A percentile compares a stretch with the other conserved stretches of the same genome.
Evolutionary conservation across 1,284 basidiomycete genomes (phyloP).

Genomic region (Porogramme epimiltina): DNA sequence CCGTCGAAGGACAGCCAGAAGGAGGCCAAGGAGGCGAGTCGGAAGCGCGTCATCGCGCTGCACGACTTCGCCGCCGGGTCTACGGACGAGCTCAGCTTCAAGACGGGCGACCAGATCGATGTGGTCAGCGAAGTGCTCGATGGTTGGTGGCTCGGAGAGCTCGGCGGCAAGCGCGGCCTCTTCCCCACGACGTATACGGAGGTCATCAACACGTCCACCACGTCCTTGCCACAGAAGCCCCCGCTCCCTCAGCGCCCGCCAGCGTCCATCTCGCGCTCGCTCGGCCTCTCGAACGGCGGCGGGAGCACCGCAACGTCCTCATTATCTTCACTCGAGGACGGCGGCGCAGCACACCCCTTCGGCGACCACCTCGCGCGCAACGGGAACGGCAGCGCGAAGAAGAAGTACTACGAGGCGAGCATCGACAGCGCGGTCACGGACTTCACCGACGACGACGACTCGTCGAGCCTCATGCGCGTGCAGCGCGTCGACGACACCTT

Average conservation of each 20-base stretch:
- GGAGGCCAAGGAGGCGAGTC: conserved; percentile 10
- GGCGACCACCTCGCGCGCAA: conserved; percentile 49
- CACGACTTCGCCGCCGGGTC: conserved; percentile 70
- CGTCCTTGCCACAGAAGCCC: conserved; percentile 27
- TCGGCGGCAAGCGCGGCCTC: conserved; percentile 66
- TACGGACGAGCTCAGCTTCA: conserved; percentile 77
- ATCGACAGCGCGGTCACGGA: conserved; percentile 22
- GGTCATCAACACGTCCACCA: conserved; percentile 35
- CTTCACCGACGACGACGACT: conserved; percentile 18
- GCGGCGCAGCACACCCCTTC: conserved; percentile 40
- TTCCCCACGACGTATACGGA: conserved; percentile 80
- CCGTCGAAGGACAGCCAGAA: conserved; percentile 43
- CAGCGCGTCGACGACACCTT: conserved; percentile 18
- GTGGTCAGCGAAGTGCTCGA: conserved; percentile 78
- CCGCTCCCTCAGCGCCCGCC: conserved; percentile 31
- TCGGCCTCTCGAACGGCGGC: conserved; percentile 11
- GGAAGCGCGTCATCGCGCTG: conserved; percentile 65
- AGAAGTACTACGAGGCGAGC: conserved; percentile 29
- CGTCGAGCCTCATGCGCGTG: conserved; percentile 17
- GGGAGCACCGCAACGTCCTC: conserved; percentile 15
- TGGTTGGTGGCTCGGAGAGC: conserved; percentile 86
- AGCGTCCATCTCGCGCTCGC: conserved; percentile 14
- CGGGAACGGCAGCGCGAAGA: conserved; percentile 25
- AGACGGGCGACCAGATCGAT: conserved; percentile 69
- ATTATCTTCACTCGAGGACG: conserved; percentile 17